Evolutionary conservation across 2,329 filamentous ascomycete species (phyloP).

Genomic region (Cytospora piceicola): DNA sequence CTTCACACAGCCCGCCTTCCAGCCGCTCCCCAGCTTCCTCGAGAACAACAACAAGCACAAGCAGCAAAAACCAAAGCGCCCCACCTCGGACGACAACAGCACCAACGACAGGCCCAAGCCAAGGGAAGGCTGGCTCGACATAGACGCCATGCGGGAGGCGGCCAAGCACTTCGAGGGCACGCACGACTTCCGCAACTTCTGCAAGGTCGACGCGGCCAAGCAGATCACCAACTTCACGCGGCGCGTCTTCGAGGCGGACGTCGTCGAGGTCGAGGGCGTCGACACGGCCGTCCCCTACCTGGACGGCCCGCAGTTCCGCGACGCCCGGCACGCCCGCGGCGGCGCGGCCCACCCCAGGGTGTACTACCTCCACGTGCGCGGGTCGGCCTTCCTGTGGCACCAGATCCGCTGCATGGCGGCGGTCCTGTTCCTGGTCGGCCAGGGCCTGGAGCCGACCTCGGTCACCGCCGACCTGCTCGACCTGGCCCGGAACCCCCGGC

Average conservation of each 20-base stretch:
- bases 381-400: conserved; percentile 95
- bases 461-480: conserved; percentile 79
- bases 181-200: conserved; percentile 97
- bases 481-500: conserved; percentile 68
- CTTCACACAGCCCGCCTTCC: conserved; percentile 91
- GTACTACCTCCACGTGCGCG: conserved; percentile 86
- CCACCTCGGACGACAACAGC: conserved; percentile 24
- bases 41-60: conserved; percentile 39
- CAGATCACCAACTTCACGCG: conserved; percentile 84
- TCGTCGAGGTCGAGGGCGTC: conserved; percentile 68
- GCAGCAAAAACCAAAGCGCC: background rate
- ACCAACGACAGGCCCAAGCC: conserved; percentile 33
- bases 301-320: conserved; percentile 48
- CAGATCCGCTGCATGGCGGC: conserved; percentile 95
- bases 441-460: conserved; percentile 77
- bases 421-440: conserved; percentile 88
- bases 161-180: conserved; percentile 79
- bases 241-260: conserved; percentile 77
- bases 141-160: conserved; percentile 81
- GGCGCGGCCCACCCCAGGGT: conserved; percentile 60
- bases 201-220: conserved; percentile 89
- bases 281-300: conserved; percentile 62
- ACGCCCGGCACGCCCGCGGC: conserved; percentile 34
- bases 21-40: conserved; percentile 62
- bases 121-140: conserved; percentile 80